Evolutionary conservation across 495 filamentous ascomycete species (phyloP).

Genomic region (Glonium stellatum): DNA sequence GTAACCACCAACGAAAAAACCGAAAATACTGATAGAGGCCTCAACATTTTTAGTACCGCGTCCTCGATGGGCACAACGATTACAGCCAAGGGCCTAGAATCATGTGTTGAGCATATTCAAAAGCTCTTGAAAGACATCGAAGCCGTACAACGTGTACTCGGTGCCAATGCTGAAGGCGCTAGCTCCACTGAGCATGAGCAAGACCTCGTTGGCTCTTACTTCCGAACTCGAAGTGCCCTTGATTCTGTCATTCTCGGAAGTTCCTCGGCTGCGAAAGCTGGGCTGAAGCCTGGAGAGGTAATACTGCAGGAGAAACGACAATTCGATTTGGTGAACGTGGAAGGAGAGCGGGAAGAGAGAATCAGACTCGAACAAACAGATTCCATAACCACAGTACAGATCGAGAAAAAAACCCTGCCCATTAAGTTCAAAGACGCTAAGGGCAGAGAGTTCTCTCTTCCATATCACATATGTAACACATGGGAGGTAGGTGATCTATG

Average conservation of each 20-base stretch:
- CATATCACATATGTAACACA: conserved; percentile 65
- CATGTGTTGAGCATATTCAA: conserved; percentile 21
- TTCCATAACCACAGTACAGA: conserved; percentile 37
- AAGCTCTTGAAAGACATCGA: conserved; percentile 20
- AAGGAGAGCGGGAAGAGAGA: too few species aligned
- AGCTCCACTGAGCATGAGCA: conserved; percentile 23
- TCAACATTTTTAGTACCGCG: not conserved
- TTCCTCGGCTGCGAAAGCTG: not conserved
- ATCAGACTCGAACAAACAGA: too few species aligned
- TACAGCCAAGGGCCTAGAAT: conserved; percentile 9
- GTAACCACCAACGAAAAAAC: not conserved
- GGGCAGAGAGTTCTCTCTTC: conserved; percentile 75
- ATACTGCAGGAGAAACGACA: conserved; percentile 21
- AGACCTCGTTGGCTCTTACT: conserved; percentile 23
- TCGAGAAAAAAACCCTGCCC: conserved; percentile 43
- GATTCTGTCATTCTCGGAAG: conserved; percentile 20
- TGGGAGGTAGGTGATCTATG: conserved; percentile 57
- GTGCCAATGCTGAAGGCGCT: not conserved
- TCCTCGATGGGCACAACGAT: conserved; percentile 18
- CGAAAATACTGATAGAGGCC: not conserved
- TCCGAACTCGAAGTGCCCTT: conserved; percentile 15
- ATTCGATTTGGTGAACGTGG: not conserved
- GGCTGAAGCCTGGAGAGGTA: not conserved
- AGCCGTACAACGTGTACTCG: conserved; percentile 8
- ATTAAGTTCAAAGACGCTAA: conserved; percentile 83